A percentile compares a stretch with the other conserved stretches of the same genome.
phyloP scores from a whole-genome alignment of 495 filamentous ascomycete species.

The Opeltia flavorubescens region DNA sequence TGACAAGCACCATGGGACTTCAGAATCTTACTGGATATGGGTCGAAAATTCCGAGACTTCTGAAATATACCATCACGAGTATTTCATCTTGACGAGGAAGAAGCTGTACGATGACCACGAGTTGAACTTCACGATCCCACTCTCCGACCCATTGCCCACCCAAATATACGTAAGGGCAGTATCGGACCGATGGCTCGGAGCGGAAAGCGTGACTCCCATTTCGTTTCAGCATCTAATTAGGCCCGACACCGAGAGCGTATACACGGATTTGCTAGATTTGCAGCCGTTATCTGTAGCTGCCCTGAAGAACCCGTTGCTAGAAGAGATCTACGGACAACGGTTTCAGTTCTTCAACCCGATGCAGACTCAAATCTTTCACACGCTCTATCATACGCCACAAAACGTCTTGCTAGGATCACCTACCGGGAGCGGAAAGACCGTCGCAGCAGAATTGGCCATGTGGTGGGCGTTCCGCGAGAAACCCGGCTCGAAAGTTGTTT shows the following conservation, averaged over 20 bases:
- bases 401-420: constrained; percentile 96
- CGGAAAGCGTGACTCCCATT: constrained; percentile 87
- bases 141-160: constrained; percentile 80
- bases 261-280: constrained; percentile 83
- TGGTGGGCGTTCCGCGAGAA: constrained; percentile 98
- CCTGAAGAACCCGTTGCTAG: constrained; percentile 72
- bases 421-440: constrained; percentile 92
- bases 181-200: constrained; percentile 91
- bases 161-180: constrained; percentile 93
- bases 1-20: constrained; percentile 83
- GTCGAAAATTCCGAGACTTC: constrained; percentile 96
- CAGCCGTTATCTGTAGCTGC: constrained; percentile 82
- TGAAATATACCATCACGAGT: constrained; percentile 96
- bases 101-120: constrained; percentile 92
- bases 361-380: constrained; percentile 97
- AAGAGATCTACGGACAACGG: constrained; percentile 73
- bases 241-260: constrained; percentile 92
- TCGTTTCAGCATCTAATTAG: constrained; percentile 97
- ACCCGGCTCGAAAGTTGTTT: constrained; percentile 94
- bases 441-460: constrained; percentile 96
- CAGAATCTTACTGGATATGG: constrained; percentile 97
- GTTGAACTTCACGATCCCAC: constrained; percentile 91
- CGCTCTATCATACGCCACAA: constrained; percentile 75
- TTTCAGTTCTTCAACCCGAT: constrained; percentile 98
- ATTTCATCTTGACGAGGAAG: constrained; percentile 77